phyloP scores from a whole-genome alignment of 805 yeast species.

The Yamadazyma kitorensis region DNA sequence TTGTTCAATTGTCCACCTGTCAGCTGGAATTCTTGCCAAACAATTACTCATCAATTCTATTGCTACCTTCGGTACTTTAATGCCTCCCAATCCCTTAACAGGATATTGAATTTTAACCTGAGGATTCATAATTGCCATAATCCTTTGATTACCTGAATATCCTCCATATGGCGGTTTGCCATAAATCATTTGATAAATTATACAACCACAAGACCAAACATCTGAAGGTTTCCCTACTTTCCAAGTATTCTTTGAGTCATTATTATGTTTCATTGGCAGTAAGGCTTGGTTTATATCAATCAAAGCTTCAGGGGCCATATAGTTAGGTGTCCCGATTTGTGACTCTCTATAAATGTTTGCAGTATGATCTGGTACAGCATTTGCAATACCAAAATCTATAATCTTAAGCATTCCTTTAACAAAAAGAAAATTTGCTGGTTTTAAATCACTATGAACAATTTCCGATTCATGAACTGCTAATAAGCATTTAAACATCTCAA shows the following conservation, averaged over 20 bases:
- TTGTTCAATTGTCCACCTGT: constrained; percentile 62
- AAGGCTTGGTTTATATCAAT: constrained; percentile 50
- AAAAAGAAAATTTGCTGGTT: constrained; percentile 69
- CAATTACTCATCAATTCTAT: constrained; percentile 73
- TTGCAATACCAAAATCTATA: constrained; percentile 95
- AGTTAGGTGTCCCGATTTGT: constrained; percentile 93
- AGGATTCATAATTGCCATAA: constrained; percentile 84
- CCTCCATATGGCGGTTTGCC: constrained; percentile 89
- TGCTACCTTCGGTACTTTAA: constrained; percentile 63
- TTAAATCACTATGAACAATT: constrained; percentile 79
- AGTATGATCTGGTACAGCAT: constrained; percentile 90
- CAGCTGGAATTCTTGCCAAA: constrained; percentile 63
- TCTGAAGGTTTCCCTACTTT: constrained; percentile 94
- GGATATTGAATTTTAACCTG: constrained; percentile 70
- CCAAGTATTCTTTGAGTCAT: constrained; percentile 40
- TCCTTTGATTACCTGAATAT: constrained; percentile 70
- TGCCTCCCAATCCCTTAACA: constrained; percentile 56
- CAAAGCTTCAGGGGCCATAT: constrained; percentile 97
- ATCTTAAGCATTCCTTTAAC: constrained; percentile 83
- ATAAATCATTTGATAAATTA: constrained; percentile 91
- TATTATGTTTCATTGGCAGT: constrained; percentile 17
- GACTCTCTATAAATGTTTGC: constrained; percentile 85
- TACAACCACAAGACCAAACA: constrained; percentile 98
- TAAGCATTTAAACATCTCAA: constrained; percentile 79
- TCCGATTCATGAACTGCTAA: constrained; percentile 84